Conservation (phyloP, 2,329 filamentous ascomycete species). For the Stachybotrys chlorohalonatus region DNA sequence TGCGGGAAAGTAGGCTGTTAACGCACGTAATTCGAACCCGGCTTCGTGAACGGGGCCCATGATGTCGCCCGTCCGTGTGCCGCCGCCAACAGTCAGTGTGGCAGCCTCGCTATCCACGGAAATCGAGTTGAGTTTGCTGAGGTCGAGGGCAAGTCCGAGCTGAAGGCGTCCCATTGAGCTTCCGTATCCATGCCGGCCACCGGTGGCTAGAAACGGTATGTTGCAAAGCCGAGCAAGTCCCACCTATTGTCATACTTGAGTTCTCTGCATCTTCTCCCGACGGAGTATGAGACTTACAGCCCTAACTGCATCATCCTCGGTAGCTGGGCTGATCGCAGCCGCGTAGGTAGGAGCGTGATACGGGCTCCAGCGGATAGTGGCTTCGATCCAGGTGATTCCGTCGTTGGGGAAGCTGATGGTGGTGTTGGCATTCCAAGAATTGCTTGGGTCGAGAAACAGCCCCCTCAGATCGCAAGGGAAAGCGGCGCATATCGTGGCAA, state of each 20-base stretch:
- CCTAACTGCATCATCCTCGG: background rate
- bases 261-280: slow-evolving; percentile 28
- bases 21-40: background rate
- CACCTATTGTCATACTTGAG: slow-evolving; percentile 24
- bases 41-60: background rate
- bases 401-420: background rate
- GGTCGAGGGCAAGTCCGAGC: background rate
- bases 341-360: background rate
- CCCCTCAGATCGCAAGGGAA: background rate
- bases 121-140: background rate
- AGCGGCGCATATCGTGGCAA: background rate
- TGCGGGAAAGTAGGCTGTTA: background rate
- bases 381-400: background rate
- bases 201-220: background rate
- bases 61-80: background rate
- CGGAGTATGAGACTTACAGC: background rate
- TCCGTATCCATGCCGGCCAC: background rate
- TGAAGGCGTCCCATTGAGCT: background rate
- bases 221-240: background rate
- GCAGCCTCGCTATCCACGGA: background rate
- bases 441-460: background rate
- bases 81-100: background rate
- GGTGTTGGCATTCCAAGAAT: background rate
- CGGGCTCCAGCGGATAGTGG: background rate
- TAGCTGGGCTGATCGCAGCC: background rate